Evolutionary conservation across 345 rosid species (phyloP), one percentile per base, ranked within the genome.

Genomic region (Populus simonii): DNA sequence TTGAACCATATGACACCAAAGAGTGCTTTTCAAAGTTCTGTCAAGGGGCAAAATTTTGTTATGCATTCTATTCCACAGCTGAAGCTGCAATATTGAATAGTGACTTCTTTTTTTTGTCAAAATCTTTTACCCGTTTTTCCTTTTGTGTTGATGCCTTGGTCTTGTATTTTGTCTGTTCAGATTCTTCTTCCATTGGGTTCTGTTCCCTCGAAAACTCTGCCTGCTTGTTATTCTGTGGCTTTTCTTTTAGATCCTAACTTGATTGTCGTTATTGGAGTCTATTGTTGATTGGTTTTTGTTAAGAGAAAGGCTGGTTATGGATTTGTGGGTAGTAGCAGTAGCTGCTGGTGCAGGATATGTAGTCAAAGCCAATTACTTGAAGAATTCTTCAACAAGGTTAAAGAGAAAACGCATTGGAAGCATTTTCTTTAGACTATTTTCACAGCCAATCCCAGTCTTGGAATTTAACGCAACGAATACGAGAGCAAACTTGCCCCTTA

Each of bases 281-380:
- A 1, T 55, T 55, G 61, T 8, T 7, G 25, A 55, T 22, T 55
- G 11, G n/a, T 55, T 71, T 71, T 18, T 20, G 41, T 49, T 47
- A 8, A 57, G 38, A 53, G 39, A 33, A 74, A 41, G 75, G 63
- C 69, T 68, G 55, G 39, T 31, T 20, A 86, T 86, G 87, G 89
- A 84, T 59, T 71, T 79, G 51, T 87, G 87, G 89, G 70, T 81
- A 16, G 83, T 84, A n/a, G 89, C 86, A 71, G 89, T 86, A 51
- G 82, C 86, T 72, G 78, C 86, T 38, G 89, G 86, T 2, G 84
- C 83, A 0, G 79, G 86, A 9, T 86, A 82, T 71, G 35, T 70
- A 18, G 78, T 45, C 23, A 75, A 75, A 15, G 86, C 84, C 5
- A 84, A 80, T 72, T 80, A 82, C 73, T 80, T 72, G 75, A 70